Percentiles rank a stretch among this genome's conserved stretches.
These are phyloP conservation scores for Lecanoromycetidae sp. DNA, from an alignment of 2,329 filamentous ascomycete genomes.

Conservation along the genomic window DNA sequence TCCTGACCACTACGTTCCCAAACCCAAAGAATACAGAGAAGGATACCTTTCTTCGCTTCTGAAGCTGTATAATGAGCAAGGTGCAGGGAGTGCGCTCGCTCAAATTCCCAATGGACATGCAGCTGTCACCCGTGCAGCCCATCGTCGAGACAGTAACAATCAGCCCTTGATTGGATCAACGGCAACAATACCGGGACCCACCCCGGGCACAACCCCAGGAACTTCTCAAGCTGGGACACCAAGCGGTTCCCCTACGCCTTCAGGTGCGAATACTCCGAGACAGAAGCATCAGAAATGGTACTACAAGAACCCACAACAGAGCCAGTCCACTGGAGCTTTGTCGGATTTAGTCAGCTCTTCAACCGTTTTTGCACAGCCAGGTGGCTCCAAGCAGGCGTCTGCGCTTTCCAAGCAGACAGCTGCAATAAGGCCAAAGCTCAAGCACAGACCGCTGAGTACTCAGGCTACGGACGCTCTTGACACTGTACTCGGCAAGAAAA, in stretches of 20 bases:
- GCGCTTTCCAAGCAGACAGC: not conserved
- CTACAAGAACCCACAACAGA: conserved; percentile 15
- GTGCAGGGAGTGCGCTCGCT: conserved; percentile 19
- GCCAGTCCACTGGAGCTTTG: conserved; percentile 15
- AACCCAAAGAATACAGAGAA: conserved; percentile 56
- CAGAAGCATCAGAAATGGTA: conserved; percentile 20
- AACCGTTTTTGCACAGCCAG: conserved; percentile 18
- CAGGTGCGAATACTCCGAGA: conserved; percentile 13
- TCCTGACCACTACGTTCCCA: conserved; percentile 52
- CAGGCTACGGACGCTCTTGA: conserved; percentile 5
- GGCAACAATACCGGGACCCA: not conserved
- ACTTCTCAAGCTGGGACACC: not conserved
- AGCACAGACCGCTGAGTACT: conserved; percentile 9
- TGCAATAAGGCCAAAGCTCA: conserved; percentile 4
- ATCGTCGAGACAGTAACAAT: not conserved
- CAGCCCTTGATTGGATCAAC: not conserved
- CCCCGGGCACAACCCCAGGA: not conserved
- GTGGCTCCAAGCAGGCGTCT: not conserved
- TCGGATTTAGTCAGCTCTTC: conserved; percentile 18
- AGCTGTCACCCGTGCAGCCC: not conserved
- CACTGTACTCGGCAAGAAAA: conserved; percentile 16
- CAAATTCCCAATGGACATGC: conserved; percentile 11
- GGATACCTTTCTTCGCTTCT: conserved; percentile 63
- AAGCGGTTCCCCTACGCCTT: conserved; percentile 4
- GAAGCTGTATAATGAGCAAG: conserved; percentile 51